Conservation (phyloP, 352 stramenopile species). For the Aphanomyces cochlioides region DNA sequence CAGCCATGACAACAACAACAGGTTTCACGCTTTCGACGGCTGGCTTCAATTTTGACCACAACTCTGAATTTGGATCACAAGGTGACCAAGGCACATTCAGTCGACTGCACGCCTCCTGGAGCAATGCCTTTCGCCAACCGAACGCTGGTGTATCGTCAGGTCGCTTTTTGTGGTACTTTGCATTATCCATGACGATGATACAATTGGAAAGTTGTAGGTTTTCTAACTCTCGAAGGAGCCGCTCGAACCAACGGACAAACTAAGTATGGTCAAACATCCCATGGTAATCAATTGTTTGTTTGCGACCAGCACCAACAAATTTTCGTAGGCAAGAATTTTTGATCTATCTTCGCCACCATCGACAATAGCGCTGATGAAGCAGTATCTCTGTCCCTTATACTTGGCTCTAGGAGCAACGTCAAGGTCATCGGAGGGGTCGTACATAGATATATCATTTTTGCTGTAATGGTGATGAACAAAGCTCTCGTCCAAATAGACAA, state of each 20-base stretch:
- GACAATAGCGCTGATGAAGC: no score
- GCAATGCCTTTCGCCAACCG: not conserved
- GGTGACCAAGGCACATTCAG: not conserved
- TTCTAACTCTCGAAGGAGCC: not conserved
- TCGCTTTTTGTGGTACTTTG: not conserved
- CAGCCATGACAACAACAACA: not conserved
- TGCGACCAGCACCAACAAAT: no score
- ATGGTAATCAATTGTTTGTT: not conserved
- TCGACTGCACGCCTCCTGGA: not conserved
- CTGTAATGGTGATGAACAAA: no score
- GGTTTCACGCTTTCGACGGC: not conserved
- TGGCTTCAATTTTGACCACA: not conserved
- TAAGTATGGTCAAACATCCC: not conserved
- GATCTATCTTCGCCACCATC: no score
- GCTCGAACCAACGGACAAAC: not conserved
- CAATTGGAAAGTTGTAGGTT: no score
- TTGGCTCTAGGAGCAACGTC: no score
- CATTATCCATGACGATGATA: no score
- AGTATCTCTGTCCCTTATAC: no score
- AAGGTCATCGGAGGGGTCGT: no score
- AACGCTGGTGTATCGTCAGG: not conserved
- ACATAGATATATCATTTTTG: no score
- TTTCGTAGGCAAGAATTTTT: no score
- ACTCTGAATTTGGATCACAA: not conserved
- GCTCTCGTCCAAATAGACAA: no score